Evolutionary conservation across 164 flowering plant species (phyloP).

Genomic region (Magnolia kwangsiensis): DNA sequence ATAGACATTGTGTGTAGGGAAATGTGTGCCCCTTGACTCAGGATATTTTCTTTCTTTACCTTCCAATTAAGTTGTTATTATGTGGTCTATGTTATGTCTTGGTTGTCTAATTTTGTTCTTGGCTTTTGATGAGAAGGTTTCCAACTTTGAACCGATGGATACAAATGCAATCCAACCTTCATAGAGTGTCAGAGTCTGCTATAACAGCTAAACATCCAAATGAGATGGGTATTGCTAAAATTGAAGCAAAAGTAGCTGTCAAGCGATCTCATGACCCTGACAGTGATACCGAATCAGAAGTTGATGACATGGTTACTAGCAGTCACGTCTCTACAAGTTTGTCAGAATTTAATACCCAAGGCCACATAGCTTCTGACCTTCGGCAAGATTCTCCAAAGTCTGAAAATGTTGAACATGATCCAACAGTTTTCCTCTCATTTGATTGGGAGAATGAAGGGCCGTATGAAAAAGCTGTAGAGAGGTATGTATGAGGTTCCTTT

Average conservation of each 20-base stretch:
- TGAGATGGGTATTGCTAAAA: constrained; percentile 32
- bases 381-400: constrained; percentile 41
- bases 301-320: constrained; percentile 52
- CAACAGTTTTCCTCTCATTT: constrained; percentile 64
- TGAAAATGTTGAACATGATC: constrained; percentile 40
- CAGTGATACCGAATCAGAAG: constrained; percentile 82
- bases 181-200: constrained; percentile 88
- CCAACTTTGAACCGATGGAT: constrained; percentile 98
- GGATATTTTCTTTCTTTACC: background rate
- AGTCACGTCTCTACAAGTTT: constrained; percentile 32
- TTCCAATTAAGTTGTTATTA: background rate
- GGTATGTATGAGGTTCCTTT: constrained; percentile 36
- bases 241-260: constrained; percentile 41
- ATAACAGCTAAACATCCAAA: constrained; percentile 37
- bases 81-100: background rate
- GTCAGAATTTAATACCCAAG: constrained; percentile 34
- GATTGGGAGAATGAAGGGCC: constrained; percentile 97
- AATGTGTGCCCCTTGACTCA: background rate
- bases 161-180: constrained; percentile 95
- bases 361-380: constrained; percentile 29
- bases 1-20: background rate
- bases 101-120: constrained; percentile 9
- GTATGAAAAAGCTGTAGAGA: constrained; percentile 86
- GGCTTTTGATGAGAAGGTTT: constrained; percentile 48
- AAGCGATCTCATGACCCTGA: constrained; percentile 78